Evolutionary conservation across 169 alveolate species (phyloP).

Genomic region (Miamiensis avidus): DNA sequence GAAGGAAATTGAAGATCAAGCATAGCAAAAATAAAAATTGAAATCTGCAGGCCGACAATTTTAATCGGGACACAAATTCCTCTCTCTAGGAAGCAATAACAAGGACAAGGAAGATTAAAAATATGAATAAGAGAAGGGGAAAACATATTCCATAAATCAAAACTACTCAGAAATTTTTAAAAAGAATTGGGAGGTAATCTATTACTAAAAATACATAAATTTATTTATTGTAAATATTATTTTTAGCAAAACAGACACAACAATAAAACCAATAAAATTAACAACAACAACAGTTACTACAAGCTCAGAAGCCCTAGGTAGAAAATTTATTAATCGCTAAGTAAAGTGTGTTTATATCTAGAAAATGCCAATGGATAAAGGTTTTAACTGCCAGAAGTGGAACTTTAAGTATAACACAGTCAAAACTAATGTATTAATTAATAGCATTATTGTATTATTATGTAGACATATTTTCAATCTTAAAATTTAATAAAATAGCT

Average conservation of each 20-base stretch:
- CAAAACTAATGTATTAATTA: background rate
- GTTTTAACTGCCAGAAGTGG: constrained; percentile 22
- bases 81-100: background rate
- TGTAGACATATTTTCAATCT: too few relatives aligned
- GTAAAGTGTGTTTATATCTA: background rate
- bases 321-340: background rate
- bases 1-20: background rate
- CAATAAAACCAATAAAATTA: background rate
- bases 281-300: background rate
- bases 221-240: too few relatives aligned
- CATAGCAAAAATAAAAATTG: too few relatives aligned
- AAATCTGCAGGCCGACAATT: background rate
- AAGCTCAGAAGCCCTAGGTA: background rate
- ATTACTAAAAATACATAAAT: too few relatives aligned
- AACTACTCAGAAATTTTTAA: too few relatives aligned
- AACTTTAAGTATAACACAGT: constrained; percentile 1
- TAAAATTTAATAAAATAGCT: background rate
- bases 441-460: too few relatives aligned
- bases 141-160: background rate
- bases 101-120: background rate
- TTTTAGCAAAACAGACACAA: background rate
- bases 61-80: background rate
- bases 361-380: constrained; percentile 5
- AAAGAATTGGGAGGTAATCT: background rate
- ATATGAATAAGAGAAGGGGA: background rate